Evolutionary conservation across 208 protist genomes (phyloP).

Genomic region (Trichomonas vaginalis): DNA sequence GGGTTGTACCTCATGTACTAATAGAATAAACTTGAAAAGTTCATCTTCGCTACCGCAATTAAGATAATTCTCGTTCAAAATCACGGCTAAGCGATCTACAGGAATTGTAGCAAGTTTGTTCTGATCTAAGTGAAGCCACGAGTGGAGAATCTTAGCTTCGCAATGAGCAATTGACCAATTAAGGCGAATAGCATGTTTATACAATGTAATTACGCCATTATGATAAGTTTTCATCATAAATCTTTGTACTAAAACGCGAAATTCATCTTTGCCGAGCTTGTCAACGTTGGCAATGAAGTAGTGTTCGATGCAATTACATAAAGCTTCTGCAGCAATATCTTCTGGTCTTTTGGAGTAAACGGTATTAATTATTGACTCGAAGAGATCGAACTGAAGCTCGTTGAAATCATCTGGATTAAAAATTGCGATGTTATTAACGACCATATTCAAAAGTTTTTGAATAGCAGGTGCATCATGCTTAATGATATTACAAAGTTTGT

Average conservation of each 20-base stretch:
- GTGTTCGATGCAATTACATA: not conserved
- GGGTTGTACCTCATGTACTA: not conserved
- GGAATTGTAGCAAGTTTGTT: not conserved
- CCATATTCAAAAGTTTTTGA: not conserved
- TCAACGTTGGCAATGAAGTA: not conserved
- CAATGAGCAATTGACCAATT: not conserved
- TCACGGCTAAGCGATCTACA: not conserved
- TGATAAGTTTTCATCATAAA: conserved; percentile 3
- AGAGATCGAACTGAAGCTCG: not conserved
- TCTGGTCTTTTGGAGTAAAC: not conserved
- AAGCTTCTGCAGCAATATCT: too few relatives aligned
- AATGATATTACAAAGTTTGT: not conserved
- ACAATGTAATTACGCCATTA: not conserved
- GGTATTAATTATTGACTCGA: not conserved
- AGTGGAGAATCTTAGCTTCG: not conserved
- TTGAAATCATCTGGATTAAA: not conserved
- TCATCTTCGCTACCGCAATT: not conserved
- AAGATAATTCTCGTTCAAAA: not conserved
- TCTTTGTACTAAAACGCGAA: not conserved
- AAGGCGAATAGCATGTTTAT: not conserved
- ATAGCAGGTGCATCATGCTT: not conserved
- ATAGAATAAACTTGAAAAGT: not conserved
- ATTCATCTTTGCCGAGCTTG: not conserved
- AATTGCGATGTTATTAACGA: not conserved
- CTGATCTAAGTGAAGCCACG: not conserved